These are phyloP conservation scores for Penicillium sp. DNA, from an alignment of 2,329 filamentous ascomycete species.

Conservation along the genomic window DNA sequence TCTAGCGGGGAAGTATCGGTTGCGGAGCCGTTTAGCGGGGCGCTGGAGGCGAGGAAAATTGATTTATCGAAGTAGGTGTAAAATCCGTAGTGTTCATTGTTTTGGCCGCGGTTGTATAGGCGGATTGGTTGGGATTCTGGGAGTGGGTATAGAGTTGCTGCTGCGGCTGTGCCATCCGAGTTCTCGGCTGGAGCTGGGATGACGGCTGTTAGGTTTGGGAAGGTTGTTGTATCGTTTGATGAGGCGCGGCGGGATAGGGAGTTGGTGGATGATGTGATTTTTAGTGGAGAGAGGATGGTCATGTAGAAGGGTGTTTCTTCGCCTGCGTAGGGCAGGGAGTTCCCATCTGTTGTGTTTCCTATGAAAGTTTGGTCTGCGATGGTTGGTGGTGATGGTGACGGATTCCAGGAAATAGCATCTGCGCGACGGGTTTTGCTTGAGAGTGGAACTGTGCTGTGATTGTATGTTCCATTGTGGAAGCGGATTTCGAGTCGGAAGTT, in stretches of 20 bases:
- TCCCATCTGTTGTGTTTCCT: conserved; percentile 82
- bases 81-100: conserved; percentile 89
- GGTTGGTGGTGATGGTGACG: conserved; percentile 55
- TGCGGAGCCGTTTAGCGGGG: conserved; percentile 51
- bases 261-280: conserved; percentile 44
- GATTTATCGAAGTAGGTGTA: conserved; percentile 90
- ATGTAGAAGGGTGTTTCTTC: conserved; percentile 91
- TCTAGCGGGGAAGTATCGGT: conserved; percentile 53
- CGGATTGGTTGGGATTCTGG: conserved; percentile 76
- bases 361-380: conserved; percentile 78
- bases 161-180: conserved; percentile 72
- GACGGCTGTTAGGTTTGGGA: conserved; percentile 56
- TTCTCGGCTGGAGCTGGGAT: conserved; percentile 70
- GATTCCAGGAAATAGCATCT: conserved; percentile 46
- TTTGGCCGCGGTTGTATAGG: conserved; percentile 80
- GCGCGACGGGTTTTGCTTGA: conserved; percentile 34
- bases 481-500: conserved; percentile 79
- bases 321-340: conserved; percentile 74
- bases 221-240: conserved; percentile 30
- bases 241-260: conserved; percentile 45
- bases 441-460: conserved; percentile 66
- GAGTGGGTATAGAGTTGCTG: conserved; percentile 74
- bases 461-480: conserved; percentile 61
- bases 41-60: conserved; percentile 74
- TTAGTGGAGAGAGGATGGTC: conserved; percentile 63